Base-by-base conservation (phyloP, 768 basidiomycete species). In the Dioszegia aurantiaca region DNA sequence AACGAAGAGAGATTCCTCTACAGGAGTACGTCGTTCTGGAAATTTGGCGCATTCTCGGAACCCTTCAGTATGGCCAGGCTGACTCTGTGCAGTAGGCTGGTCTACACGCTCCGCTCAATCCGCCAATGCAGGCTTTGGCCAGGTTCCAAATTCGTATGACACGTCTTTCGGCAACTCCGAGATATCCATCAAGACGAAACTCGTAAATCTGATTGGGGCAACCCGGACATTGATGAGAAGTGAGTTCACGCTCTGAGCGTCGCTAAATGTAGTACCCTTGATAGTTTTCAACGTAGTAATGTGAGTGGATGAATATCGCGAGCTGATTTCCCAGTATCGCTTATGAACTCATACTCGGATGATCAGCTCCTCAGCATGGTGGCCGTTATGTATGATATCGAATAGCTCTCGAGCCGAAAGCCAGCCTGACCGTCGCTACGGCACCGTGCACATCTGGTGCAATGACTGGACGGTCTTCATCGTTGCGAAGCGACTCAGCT, bases 161-260 rank as follows among this genome's bases (percentile, higher is more conserved):
- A 33, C 33, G 8, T 33, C 33, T 6, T 55, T 62, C 52, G 58
- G 61, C 9, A 21, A 45, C 37, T 42, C 42, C 23, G 41, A 51
- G 46, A 61, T 69, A 28, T 82, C 88, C 19, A 78, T 97, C 61
- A 97, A 97, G 79, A 83, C 84, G 61, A 84, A 89, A 69, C 77
- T 97, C 60, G 85, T 98, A 74, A 89, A 89, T 79, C 84, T 99
- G 68, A 95, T 97, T 62, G 85, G 88, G 67, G 94, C 94, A 36
- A 91, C 97, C 60, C 82, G 94, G 78, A 98, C 94, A 44, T 82
- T 99, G 68, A 90, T 98, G 89, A 85, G 94, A 77, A 91, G 94
- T 99, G 76, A 81, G 93, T 74, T 8, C 30, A 11, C 30, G 47
- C 12, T 17, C 6, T 26, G 30, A n/a, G 19, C 43, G 30, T 6